Base-by-base conservation (phyloP, 2,329 filamentous ascomycete species). In the Ophiobolus disseminans region DNA sequence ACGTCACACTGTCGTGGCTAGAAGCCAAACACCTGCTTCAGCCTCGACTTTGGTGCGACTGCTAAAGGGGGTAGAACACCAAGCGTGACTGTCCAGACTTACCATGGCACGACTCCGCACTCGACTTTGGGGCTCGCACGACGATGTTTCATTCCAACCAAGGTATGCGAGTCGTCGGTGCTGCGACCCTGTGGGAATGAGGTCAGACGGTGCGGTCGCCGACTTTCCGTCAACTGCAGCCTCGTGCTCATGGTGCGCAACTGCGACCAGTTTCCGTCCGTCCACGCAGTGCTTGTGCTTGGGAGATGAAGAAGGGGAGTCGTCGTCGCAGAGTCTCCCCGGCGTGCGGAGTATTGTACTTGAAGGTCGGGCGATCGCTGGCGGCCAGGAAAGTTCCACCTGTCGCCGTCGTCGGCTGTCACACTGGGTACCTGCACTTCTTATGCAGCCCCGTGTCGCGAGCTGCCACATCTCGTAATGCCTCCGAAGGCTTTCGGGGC, bases 331-430 rank as follows among this genome's bases (percentile, higher is more conserved):
- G 32, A 31, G 20, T 47, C 13, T 30, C 42, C 35, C 41, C 39
- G 41, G 36, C 30, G 20, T 35, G 14, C 31, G 26, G 22, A 37
- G 44, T 19, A 14, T 14, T 39, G 44, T 44, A 38, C 40, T 46
- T 45, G 38, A 47, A 41, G 38, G 22, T 50, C 36, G 34, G 37
- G 31, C 39, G 54, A 44, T 45, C 34, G 26, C 32, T 37, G 36
- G 51, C 50, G 52, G 37, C 51, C 20, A 11, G 35, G 44, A 39
- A 48, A 50, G 31, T 55, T 54, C 60, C 60, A 57, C 60, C 55
- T 65, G 54, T 65, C 46, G 54, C 41, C 38, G 30, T 45, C 43
- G 44, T 40, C 21, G 31, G 35, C 50, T 48, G 45, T n/a, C 42
- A 48, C 42, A 40, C 36, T 35, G 37, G 32, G 22, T 35, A 38